Base-by-base conservation (phyloP, 1,284 basidiomycete species). In the Tetrapyrgos nigripes region DNA sequence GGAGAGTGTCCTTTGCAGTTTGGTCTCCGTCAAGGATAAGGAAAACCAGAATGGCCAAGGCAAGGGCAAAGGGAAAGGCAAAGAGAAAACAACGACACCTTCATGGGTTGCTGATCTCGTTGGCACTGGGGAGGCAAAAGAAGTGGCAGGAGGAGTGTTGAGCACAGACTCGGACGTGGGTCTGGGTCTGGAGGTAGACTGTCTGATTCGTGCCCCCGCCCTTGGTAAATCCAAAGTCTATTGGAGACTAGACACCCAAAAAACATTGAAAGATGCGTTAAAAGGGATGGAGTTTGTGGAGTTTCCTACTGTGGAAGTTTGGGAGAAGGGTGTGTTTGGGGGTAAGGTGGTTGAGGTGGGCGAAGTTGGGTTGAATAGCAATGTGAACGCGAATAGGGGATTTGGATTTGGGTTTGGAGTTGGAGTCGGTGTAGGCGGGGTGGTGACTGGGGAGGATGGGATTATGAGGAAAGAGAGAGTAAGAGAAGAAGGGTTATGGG, bases 281-380 rank as follows among this genome's bases (percentile, higher is more conserved):
- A 78, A 75, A 47, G 76, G 85, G 46, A 90, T 84, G 51, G 79
- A 84, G 33, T 93, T 93, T 68, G 80, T 91, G 45, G 94, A 96
- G 72, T 95, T 86, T 66, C 93, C 94, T 3, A 87, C 86, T 0
- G 84, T 96, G 44, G 86, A 92, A 51, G 73, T 96, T 3, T 88
- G 85, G 77, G 82, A 88, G 33, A 37, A 40, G 21, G 55, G 55
- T 50, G 81, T 84, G 50, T 94, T 93, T 74, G 73, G 73, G 4
- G 85, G 84, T 5, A 76, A 75, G 10, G 66, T 91, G 33, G 76
- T 91, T 10, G 83, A 89, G 26, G 50, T 45, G 17, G 33, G 43
- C 27, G 27, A n/a, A n/a, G n/a, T n/a, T n/a, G n/a, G n/a, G n/a
- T n/a, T n/a, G n/a, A n/a, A n/a, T n/a, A n/a, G n/a, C n/a, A n/a